Base-by-base conservation (phyloP, 2,329 filamentous ascomycete species). In the Paracorniculantispora psalliotae region DNA sequence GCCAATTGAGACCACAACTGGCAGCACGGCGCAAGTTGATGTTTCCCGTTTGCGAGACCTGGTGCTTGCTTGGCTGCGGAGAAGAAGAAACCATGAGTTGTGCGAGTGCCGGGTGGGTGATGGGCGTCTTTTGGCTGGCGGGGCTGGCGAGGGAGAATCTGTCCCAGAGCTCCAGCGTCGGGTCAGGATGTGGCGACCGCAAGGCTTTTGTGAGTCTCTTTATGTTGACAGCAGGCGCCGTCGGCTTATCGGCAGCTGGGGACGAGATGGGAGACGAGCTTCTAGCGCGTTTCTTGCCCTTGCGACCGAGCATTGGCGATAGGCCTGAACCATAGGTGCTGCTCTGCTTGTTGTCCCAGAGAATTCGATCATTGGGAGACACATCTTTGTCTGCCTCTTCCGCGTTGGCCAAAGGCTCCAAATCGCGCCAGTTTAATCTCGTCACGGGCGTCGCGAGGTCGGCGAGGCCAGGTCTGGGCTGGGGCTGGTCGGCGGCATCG, bases 121-220 rank as follows among this genome's bases (percentile, higher is more conserved):
- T 71, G 71, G 55, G 73, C 64, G 62, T 79, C 72, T 15, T 76
- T 69, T 56, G 73, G 71, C 62, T 79, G 75, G 67, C 78, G 26
- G 63, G 61, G 74, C 57, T 68, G 39, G 68, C 71, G 17, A 84
- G 72, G 39, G 88, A 82, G 68, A 90, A 91, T 55, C 88, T 85
- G 65, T 89, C 89, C 90, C 90, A 93, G 2, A 92, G 73, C 63
- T 92, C 88, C 33, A 87, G 73, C 2, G 88, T 88, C 39, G 90
- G 87, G 66, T 92, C 89, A 33, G 85, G 81, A 63, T 88, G 83
- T 13, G 87, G 86, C 1, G 87, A 88, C 63, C 82, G 86, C 46
- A 90, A 72, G 0, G 83, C 77, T 57, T 81, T 77, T 41, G 82
- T 80, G 44, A 87, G 72, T 62, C 80, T 79, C 66, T 84, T 81